These are phyloP conservation scores for Capsicum rhomboideum DNA, from an alignment of 257 asterid species.

Conservation along the genomic window DNA sequence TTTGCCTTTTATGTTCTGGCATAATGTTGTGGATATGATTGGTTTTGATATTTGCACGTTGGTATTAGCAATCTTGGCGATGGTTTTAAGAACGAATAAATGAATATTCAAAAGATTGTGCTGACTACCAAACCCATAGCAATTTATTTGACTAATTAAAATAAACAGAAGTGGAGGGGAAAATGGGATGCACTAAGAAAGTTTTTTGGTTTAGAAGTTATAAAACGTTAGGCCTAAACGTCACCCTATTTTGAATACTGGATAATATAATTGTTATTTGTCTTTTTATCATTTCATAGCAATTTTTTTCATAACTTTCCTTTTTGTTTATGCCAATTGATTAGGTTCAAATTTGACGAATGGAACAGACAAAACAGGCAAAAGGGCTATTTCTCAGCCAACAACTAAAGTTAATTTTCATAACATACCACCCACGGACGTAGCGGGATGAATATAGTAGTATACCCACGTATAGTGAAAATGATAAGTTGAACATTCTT, in stretches of 20 bases:
- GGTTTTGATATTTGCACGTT: too few relatives aligned
- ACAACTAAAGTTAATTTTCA: neutral
- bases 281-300: neutral
- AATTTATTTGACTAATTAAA: constrained; percentile 1
- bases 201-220: neutral
- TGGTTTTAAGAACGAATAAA: too few relatives aligned
- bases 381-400: neutral
- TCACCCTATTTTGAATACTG: neutral
- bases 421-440: too few relatives aligned
- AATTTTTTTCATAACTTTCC: neutral
- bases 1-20: neutral
- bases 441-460: too few relatives aligned
- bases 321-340: neutral
- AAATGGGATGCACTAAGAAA: neutral
- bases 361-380: too few relatives aligned
- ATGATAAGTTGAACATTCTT: too few relatives aligned
- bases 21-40: neutral
- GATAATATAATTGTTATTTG: too few relatives aligned
- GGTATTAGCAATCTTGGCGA: too few relatives aligned
- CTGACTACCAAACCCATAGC: constrained; percentile 8
- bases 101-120: constrained; percentile 12
- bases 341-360: neutral
- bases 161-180: too few relatives aligned
- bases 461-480: too few relatives aligned
- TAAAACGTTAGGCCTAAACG: neutral